Conservation (phyloP, 2,329 filamentous ascomycete species). For the Daldinia sp. region DNA sequence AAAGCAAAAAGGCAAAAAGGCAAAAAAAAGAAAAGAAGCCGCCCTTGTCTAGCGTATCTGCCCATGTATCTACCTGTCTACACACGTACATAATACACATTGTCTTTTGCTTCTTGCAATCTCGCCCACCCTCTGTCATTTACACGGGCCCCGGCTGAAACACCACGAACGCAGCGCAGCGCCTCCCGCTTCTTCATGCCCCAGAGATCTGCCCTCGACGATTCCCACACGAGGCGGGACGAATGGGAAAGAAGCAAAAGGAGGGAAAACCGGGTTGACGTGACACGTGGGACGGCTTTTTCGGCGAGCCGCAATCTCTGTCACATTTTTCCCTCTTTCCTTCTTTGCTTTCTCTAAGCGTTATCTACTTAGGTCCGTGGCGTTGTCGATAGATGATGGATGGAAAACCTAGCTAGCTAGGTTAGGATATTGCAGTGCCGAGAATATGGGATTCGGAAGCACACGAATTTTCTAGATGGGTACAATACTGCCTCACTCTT, state of each 20-base stretch:
- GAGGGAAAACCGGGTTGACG: not conserved
- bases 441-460: not conserved
- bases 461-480: too few relatives aligned
- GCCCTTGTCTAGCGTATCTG: not conserved
- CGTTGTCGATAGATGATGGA: not conserved
- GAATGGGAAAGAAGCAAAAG: not conserved
- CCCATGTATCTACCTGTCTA: not conserved
- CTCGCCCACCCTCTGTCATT: not conserved
- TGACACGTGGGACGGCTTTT: constrained; percentile 13
- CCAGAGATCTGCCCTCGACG: constrained; percentile 14
- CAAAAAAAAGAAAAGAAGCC: too few relatives aligned
- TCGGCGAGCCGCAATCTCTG: constrained; percentile 25
- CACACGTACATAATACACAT: not conserved
- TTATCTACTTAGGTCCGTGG: not conserved
- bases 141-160: constrained; percentile 26
- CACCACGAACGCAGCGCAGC: constrained; percentile 10
- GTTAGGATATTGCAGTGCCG: not conserved
- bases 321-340: not conserved
- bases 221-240: constrained; percentile 22
- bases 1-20: not conserved
- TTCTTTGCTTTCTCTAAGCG: not conserved
- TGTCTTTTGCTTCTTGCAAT: not conserved
- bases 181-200: constrained; percentile 23
- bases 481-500: too few relatives aligned
- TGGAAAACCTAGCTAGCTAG: too few relatives aligned